These are phyloP conservation scores for Jamesozyma hellenica DNA, from an alignment of 805 yeast genomes.

Conservation along the genomic window DNA sequence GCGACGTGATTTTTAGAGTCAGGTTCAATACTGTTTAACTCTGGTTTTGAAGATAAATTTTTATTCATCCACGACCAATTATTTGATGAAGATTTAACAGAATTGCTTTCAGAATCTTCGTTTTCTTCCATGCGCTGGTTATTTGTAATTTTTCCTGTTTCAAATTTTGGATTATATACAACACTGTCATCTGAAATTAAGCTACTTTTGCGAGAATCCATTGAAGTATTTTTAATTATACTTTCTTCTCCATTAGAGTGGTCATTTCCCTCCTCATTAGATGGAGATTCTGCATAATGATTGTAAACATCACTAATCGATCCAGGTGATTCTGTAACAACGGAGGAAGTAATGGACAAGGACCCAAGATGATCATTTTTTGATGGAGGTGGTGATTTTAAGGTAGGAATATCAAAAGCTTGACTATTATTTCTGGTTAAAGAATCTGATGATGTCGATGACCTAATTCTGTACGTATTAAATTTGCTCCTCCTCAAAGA, in stretches of 20 bases:
- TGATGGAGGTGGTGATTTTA: neutral
- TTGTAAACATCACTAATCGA: slow-evolving; percentile 21
- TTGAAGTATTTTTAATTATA: neutral
- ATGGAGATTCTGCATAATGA: slow-evolving; percentile 20
- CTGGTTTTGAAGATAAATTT: slow-evolving; percentile 1
- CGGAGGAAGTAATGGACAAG: neutral
- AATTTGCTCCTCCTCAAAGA: slow-evolving; percentile 39
- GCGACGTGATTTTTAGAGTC: neutral
- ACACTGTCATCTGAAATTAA: slow-evolving; percentile 11
- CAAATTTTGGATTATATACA: slow-evolving; percentile 5
- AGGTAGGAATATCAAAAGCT: neutral
- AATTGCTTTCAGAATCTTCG: too few species aligned
- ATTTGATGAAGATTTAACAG: neutral
- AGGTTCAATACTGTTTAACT: neutral
- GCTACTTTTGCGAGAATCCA: slow-evolving; percentile 11
- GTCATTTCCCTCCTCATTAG: slow-evolving; percentile 15
- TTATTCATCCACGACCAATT: slow-evolving; percentile 5
- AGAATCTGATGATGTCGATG: slow-evolving; percentile 9
- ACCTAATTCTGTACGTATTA: slow-evolving; percentile 40
- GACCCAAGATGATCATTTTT: too few species aligned
- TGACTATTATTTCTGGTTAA: neutral
- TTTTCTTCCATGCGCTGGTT: too few species aligned
- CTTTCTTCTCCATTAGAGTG: slow-evolving; percentile 1
- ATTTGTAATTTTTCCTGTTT: neutral
- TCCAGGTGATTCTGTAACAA: slow-evolving; percentile 6